These are phyloP conservation scores for Cucurbita moschata DNA, from an alignment of 306 rosid species.

Conservation along the genomic window DNA sequence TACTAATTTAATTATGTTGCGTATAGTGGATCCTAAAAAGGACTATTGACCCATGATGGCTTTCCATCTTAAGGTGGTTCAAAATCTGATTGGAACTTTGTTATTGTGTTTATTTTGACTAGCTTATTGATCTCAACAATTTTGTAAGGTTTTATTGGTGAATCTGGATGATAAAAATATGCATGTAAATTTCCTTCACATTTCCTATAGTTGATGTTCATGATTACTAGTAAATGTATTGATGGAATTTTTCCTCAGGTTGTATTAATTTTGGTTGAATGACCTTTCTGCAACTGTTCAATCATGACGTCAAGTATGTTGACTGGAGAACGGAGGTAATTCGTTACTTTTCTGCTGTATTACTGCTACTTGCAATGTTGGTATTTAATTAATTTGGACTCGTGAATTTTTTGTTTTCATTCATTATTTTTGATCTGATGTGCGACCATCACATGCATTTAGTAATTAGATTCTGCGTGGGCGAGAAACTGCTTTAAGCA, in stretches of 20 bases:
- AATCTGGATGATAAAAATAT: background rate
- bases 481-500: background rate
- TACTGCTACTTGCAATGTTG: background rate
- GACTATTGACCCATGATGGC: too few species aligned
- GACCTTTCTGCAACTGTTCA: conserved; percentile 37
- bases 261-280: conserved; percentile 49
- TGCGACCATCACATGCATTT: background rate
- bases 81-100: background rate
- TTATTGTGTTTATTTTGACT: background rate
- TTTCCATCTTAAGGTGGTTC: background rate
- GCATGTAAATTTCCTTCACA: background rate
- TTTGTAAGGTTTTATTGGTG: background rate
- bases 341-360: background rate
- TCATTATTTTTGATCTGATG: background rate
- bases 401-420: background rate
- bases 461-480: background rate
- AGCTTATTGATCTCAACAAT: too few species aligned
- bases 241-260: conserved; percentile 22
- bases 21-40: background rate
- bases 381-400: background rate
- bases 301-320: conserved; percentile 64
- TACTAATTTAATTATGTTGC: background rate
- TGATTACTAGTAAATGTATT: background rate
- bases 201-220: background rate
- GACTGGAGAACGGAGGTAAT: conserved; percentile 84